Conservation (phyloP, 2,329 filamentous ascomycete genomes). For the Beauveria scarabaeidicola region DNA sequence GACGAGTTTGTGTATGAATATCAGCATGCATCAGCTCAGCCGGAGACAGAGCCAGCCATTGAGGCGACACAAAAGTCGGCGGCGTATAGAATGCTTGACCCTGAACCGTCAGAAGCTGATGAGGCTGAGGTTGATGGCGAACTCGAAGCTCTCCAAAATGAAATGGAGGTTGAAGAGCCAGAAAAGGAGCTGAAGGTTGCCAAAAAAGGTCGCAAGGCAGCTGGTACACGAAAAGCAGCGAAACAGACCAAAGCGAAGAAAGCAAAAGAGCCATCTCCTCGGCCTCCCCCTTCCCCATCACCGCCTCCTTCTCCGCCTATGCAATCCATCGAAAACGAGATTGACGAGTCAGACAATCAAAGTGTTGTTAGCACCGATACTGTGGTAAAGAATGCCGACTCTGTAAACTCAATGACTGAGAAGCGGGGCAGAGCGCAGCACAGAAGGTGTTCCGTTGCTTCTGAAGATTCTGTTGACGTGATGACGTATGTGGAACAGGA, state of each 20-base stretch:
- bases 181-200: conserved; percentile 33
- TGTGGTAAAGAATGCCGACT: conserved; percentile 25
- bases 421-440: not conserved
- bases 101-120: conserved; percentile 33
- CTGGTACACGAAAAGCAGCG: conserved; percentile 40
- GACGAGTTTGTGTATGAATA: conserved; percentile 42
- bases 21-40: conserved; percentile 21
- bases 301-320: conserved; percentile 13
- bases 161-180: conserved; percentile 35
- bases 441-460: not conserved
- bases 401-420: not conserved
- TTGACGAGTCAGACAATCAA: conserved; percentile 23
- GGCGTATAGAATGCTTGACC: conserved; percentile 46
- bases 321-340: conserved; percentile 4
- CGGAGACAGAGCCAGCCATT: conserved; percentile 20
- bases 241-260: conserved; percentile 39
- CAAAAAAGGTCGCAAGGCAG: conserved; percentile 47
- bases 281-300: conserved; percentile 18
- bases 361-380: conserved; percentile 36
- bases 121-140: conserved; percentile 45
- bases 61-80: conserved; percentile 21
- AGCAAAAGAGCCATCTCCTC: conserved; percentile 26
- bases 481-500: conserved; percentile 7
- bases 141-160: conserved; percentile 38
- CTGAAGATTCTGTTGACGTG: conserved; percentile 10